These are phyloP conservation scores for Fonsecaea nubica DNA, from an alignment of 2,329 filamentous ascomycete species.

Conservation along the genomic window DNA sequence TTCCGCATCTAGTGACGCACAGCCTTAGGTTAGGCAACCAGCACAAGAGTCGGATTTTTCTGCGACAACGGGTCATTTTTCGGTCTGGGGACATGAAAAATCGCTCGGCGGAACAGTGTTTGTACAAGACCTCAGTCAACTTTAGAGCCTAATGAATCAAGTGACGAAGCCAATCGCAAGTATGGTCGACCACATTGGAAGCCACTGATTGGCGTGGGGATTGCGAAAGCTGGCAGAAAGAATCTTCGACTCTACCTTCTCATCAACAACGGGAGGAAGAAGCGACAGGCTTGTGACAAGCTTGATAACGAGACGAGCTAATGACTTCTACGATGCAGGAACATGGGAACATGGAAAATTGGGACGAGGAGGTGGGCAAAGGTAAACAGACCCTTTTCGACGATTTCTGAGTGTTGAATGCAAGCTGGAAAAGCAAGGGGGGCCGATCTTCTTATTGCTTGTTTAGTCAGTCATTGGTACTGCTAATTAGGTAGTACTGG, in stretches of 20 bases:
- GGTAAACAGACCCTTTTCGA: not conserved
- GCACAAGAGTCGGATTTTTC: not conserved
- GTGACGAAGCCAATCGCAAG: not conserved
- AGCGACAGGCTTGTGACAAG: not conserved
- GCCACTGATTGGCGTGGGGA: not conserved
- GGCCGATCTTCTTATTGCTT: not conserved
- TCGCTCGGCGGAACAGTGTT: not conserved
- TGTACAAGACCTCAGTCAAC: conserved; percentile 1
- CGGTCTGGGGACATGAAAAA: not conserved
- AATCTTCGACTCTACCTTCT: not conserved
- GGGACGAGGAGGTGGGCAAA: not conserved
- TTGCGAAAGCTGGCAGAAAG: not conserved
- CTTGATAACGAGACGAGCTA: conserved; percentile 5
- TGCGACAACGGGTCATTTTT: not conserved
- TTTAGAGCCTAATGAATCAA: conserved; percentile 12
- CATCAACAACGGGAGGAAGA: not conserved
- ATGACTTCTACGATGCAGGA: not conserved
- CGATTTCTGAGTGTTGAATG: not conserved
- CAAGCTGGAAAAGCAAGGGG: not conserved
- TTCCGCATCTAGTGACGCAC: not conserved
- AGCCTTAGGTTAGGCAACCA: not conserved
- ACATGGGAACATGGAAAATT: conserved; percentile 2
- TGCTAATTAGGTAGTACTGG: no score
- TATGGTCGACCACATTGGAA: not conserved
- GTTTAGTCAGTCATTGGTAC: not conserved